Conservation (phyloP, 805 yeast genomes). For the Wickerhamomyces alni region DNA sequence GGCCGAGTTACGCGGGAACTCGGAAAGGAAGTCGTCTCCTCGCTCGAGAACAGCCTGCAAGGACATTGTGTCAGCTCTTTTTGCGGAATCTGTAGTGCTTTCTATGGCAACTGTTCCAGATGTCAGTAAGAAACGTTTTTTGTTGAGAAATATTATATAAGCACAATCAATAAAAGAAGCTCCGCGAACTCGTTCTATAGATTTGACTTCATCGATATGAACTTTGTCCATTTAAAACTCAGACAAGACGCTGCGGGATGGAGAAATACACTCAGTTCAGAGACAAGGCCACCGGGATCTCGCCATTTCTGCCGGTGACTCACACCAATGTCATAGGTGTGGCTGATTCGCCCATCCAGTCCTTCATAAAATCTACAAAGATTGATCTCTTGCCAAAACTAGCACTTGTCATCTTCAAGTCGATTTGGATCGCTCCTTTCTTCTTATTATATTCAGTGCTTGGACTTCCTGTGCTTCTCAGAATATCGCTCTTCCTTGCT, state of each 20-base stretch:
- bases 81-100: no score
- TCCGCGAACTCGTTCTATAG: no score
- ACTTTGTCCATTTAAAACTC: no score
- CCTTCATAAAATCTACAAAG: slow-evolving; percentile 2
- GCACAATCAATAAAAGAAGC: no score
- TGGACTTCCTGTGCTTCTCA: not conserved
- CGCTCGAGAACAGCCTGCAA: slow-evolving; percentile 59
- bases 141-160: not conserved
- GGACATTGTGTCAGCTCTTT: no score
- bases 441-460: slow-evolving; percentile 17
- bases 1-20: slow-evolving; percentile 52
- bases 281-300: slow-evolving; percentile 89
- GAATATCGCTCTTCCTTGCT: slow-evolving; percentile 13
- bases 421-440: slow-evolving; percentile 15
- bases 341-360: slow-evolving; percentile 3
- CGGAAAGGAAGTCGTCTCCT: slow-evolving; percentile 65
- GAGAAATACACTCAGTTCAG: slow-evolving; percentile 81
- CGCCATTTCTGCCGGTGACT: slow-evolving; percentile 72
- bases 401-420: slow-evolving; percentile 18
- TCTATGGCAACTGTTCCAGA: no score
- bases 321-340: slow-evolving; percentile 18
- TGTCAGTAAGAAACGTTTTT: not conserved
- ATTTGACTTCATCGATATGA: no score
- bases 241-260: no score
- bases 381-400: slow-evolving; percentile 12